Percentiles rank a stretch among this genome's conserved stretches.
These are phyloP conservation scores for Fragaria vesca DNA, from an alignment of 306 rosid species.

Conservation along the genomic window DNA sequence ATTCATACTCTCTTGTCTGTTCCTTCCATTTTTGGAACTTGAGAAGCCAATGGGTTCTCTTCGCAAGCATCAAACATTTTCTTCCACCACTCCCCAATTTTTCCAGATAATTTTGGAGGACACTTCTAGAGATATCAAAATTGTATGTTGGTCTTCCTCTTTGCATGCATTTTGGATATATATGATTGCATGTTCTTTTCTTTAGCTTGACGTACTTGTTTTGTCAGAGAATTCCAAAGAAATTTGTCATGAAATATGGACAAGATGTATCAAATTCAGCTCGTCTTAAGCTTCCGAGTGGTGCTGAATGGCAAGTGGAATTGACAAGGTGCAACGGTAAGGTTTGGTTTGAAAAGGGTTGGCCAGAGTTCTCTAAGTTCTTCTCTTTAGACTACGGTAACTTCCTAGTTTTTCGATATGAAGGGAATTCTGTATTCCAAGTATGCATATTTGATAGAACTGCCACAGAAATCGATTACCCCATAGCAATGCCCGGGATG, in stretches of 20 bases:
- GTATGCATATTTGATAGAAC: conserved; percentile 13
- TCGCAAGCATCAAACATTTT: neutral
- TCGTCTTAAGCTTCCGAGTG: conserved; percentile 6
- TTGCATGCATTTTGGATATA: neutral
- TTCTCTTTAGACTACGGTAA: neutral
- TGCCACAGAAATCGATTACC: neutral
- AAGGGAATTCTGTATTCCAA: neutral
- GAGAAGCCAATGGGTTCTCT: conserved; percentile 15
- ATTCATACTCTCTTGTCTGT: too few relatives aligned
- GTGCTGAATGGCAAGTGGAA: conserved; percentile 11
- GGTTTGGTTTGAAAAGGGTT: conserved; percentile 13
- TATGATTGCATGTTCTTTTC: too few relatives aligned
- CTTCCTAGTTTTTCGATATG: conserved; percentile 11
- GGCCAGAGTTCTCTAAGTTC: conserved; percentile 11
- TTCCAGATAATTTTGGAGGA: neutral
- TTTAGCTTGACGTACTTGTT: too few relatives aligned
- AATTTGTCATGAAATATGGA: conserved; percentile 15
- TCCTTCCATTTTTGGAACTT: too few relatives aligned
- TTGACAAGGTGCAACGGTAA: neutral
- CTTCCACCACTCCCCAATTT: conserved; percentile 4
- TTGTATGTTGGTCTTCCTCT: neutral
- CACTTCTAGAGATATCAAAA: neutral
- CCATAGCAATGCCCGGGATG: neutral
- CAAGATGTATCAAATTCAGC: neutral
- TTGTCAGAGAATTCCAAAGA: conserved; percentile 7